phyloP scores from a whole-genome alignment of 2,329 filamentous ascomycete species.

The Capronia coronata region DNA sequence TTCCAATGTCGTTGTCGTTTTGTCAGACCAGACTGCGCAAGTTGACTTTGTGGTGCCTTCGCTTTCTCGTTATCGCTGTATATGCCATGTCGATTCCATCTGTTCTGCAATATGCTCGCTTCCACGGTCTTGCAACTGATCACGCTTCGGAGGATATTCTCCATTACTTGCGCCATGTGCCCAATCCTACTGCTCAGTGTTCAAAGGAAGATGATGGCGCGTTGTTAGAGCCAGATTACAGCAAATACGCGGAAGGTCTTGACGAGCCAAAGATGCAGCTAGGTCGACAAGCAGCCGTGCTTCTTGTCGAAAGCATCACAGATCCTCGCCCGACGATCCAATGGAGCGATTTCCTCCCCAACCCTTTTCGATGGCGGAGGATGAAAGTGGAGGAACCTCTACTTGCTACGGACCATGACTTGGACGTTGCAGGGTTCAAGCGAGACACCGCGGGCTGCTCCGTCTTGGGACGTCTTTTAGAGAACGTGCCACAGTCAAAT shows the following conservation, averaged over 20 bases:
- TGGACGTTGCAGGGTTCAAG: conserved; percentile 40
- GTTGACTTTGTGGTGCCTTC: neutral
- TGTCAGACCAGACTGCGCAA: too few relatives aligned
- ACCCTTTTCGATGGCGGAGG: conserved; percentile 25
- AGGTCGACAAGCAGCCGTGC: conserved; percentile 29
- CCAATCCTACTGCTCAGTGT: conserved; percentile 2
- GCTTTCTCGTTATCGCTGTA: neutral
- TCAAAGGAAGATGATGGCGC: conserved; percentile 11
- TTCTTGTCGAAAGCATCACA: conserved; percentile 32
- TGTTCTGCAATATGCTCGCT: conserved; percentile 45
- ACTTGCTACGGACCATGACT: conserved; percentile 37
- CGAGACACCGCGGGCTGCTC: conserved; percentile 6
- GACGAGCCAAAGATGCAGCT: conserved; percentile 34
- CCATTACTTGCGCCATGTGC: conserved; percentile 15
- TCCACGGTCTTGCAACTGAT: conserved; percentile 38
- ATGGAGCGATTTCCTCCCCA: conserved; percentile 26
- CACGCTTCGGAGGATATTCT: conserved; percentile 32
- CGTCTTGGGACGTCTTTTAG: neutral
- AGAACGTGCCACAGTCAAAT: neutral
- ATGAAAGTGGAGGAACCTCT: conserved; percentile 45
- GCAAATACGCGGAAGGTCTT: conserved; percentile 22
- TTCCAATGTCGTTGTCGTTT: neutral
- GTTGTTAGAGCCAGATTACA: conserved; percentile 27
- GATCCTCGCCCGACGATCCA: conserved; percentile 14
- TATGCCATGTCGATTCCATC: conserved; percentile 32